phyloP scores from a whole-genome alignment of 352 stramenopile genomes.

The Thalassiosira oceanica region DNA sequence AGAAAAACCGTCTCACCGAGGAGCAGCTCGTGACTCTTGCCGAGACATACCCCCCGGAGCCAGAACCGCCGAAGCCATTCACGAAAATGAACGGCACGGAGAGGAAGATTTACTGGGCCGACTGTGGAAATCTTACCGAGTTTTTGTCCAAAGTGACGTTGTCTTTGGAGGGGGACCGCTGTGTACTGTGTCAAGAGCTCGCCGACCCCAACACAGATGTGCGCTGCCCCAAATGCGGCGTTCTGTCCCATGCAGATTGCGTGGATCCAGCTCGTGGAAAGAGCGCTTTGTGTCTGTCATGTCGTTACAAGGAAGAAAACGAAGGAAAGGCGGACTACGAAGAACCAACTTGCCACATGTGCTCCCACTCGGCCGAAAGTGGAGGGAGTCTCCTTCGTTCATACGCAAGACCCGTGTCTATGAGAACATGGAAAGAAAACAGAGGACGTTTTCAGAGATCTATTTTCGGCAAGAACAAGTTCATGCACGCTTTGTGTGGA shows the following conservation, averaged over 20 bases:
- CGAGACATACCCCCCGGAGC: slow-evolving; percentile 71
- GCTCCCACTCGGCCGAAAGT: slow-evolving; percentile 39
- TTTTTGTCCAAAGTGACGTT: slow-evolving; percentile 61
- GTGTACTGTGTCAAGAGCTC: slow-evolving; percentile 57
- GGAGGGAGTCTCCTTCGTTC: slow-evolving; percentile 48
- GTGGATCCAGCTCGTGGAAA: slow-evolving; percentile 11
- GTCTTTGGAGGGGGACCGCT: slow-evolving; percentile 52
- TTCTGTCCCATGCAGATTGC: slow-evolving; percentile 38
- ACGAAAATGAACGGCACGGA: slow-evolving; percentile 64
- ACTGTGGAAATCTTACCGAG: slow-evolving; percentile 56
- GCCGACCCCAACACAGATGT: slow-evolving; percentile 20
- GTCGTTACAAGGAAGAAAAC: slow-evolving; percentile 46
- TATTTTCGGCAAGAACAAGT: slow-evolving; percentile 61
- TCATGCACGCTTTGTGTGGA: slow-evolving; percentile 64
- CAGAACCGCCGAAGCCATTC: slow-evolving; percentile 63
- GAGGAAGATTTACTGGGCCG: slow-evolving; percentile 43
- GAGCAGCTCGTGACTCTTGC: slow-evolving; percentile 63
- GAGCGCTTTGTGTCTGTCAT: slow-evolving; percentile 47
- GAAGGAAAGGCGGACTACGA: slow-evolving; percentile 32
- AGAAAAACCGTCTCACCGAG: slow-evolving; percentile 41
- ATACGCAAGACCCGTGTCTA: slow-evolving; percentile 49
- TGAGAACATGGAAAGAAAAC: slow-evolving; percentile 64
- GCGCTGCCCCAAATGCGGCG: slow-evolving; percentile 29
- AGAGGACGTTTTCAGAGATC: slow-evolving; percentile 48
- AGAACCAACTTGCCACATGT: slow-evolving; percentile 67